phyloP scores from a whole-genome alignment of 139 green algal species.

The Chlamydomonas asymmetrica region DNA sequence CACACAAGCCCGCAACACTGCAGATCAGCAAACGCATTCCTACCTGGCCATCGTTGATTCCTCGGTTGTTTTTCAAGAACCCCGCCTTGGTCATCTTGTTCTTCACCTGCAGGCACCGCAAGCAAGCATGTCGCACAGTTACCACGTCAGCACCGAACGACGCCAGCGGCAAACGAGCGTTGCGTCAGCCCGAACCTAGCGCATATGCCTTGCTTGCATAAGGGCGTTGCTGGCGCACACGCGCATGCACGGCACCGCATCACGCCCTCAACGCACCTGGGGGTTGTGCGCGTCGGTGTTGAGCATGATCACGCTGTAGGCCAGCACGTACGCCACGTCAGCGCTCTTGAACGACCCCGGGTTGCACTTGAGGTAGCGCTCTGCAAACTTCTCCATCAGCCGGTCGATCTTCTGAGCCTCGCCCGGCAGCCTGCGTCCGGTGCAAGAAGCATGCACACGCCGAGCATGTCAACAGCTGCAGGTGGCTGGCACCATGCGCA shows the following conservation, averaged over 20 bases:
- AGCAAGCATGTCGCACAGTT: too few species aligned
- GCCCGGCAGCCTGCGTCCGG: slow-evolving; percentile 77
- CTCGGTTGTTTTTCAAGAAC: slow-evolving; percentile 98
- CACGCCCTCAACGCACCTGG: slow-evolving; percentile 35
- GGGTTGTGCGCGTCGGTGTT: slow-evolving; percentile 99
- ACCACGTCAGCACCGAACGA: too few species aligned
- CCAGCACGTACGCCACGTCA: slow-evolving; percentile 97
- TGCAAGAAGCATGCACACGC: too few species aligned
- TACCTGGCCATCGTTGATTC: slow-evolving; percentile 96
- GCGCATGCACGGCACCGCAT: too few species aligned
- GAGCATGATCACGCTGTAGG: slow-evolving; percentile 99
- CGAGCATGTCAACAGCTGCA: too few species aligned
- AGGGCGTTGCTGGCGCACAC: too few species aligned
- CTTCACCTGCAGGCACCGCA: slow-evolving; percentile 49
- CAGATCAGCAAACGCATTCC: too few species aligned
- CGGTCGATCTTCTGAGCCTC: slow-evolving; percentile 99
- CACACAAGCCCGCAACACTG: too few species aligned
- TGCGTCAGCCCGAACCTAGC: too few species aligned
- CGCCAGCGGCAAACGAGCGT: too few species aligned
- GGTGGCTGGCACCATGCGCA: too few species aligned
- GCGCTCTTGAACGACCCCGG: slow-evolving; percentile 88
- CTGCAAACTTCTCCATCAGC: slow-evolving; percentile 99
- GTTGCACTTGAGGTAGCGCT: slow-evolving; percentile 93
- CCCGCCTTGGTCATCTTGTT: slow-evolving; percentile 70
- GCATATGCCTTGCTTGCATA: too few species aligned